Percentiles rank a stretch among this genome's conserved stretches.
These are phyloP conservation scores for Dorcoceras hygrometricum DNA, from an alignment of 257 asterid genomes.

Conservation along the genomic window DNA sequence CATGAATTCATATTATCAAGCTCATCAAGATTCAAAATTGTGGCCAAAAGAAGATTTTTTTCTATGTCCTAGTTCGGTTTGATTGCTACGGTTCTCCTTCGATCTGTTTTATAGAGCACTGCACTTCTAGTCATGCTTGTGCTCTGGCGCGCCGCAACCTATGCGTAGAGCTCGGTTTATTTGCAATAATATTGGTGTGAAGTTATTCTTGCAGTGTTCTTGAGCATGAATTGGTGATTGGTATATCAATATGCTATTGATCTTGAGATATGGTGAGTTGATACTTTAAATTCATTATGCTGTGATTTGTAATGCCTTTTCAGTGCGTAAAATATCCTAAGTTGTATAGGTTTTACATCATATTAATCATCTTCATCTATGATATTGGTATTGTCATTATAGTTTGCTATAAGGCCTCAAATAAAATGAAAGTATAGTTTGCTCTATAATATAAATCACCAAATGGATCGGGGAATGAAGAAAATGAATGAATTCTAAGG, in stretches of 20 bases:
- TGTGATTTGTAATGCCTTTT: background rate
- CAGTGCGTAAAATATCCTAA: too few species aligned
- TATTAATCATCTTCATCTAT: too few species aligned
- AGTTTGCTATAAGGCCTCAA: too few species aligned
- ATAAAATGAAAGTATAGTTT: too few species aligned
- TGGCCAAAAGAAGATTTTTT: background rate
- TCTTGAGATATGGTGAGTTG: background rate
- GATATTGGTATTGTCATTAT: too few species aligned
- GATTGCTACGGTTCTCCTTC: background rate
- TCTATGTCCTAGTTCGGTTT: background rate
- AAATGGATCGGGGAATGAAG: too few species aligned
- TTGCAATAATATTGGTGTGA: background rate
- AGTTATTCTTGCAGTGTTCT: background rate
- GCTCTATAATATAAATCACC: too few species aligned
- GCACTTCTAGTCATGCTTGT: background rate
- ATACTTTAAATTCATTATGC: too few species aligned
- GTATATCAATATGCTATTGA: background rate
- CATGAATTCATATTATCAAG: conserved; percentile 6
- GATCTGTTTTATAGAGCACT: background rate
- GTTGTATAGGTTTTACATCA: too few species aligned
- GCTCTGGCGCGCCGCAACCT: background rate
- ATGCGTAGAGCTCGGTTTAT: background rate
- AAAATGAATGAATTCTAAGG: background rate
- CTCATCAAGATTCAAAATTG: background rate
- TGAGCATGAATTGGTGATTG: background rate